Base-by-base conservation (phyloP, 2,329 filamentous ascomycete genomes). In the Penicillium sp. region DNA sequence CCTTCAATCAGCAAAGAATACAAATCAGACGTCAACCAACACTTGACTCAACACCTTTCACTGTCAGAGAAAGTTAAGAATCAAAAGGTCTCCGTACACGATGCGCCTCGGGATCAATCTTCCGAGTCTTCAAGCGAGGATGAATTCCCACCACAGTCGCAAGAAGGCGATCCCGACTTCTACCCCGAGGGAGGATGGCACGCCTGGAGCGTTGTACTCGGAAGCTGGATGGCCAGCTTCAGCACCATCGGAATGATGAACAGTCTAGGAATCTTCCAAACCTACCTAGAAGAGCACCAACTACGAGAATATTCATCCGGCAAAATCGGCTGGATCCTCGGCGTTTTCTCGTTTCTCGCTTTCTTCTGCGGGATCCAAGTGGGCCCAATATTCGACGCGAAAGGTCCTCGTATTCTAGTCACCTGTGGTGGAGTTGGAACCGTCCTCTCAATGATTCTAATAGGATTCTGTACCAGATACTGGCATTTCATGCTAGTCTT, bases 401-500 rank as follows among this genome's bases (percentile, higher is more conserved):
- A 62, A 14, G 68, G 71, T 8, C 68, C 70, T 9, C 35, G 35
- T n/a, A 37, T 37, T 37, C 35, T 37, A 3, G 35, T 37, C 35
- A n/a, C 35, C 5, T 37, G 48, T 4, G 69, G 69, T 3, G 62
- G 56, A 3, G 52, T 58, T n/a, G 60, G 63, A 1, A 50, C 59
- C 24, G 43, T 63, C 3, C 29, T 46, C 1, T 10, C 29, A 5
- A 26, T 52, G 14, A 37, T 52, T 5, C 35, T 37, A 3, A 16
- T 37, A 1, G 35, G 35, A 10, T 37, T 37, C 27, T 58, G 57
- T 48, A 45, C 43, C 54, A 64, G 64, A n/a, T 79, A 75, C 61
- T 80, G 73, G 69, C 78, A 80, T 33, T 74, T 79, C 57, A 63
- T 79, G 5, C 62, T 79, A 1, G 73, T 70, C 14, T 73, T 72